phyloP scores from a whole-genome alignment of 23 red algal species.

The Gracilaria domingensis region DNA sequence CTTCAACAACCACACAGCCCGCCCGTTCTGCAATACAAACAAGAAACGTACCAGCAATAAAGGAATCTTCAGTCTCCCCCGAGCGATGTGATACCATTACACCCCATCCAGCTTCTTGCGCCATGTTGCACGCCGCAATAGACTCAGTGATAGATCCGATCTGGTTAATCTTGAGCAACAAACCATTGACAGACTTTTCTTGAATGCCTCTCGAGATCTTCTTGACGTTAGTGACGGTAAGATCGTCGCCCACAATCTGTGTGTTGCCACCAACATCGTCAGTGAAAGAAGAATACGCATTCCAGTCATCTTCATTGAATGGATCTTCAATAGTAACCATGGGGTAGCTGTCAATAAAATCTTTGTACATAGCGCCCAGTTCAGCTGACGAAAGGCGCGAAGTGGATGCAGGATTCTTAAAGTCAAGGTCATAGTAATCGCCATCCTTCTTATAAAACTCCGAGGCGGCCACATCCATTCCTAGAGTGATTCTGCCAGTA shows the following conservation, averaged over 20 bases:
- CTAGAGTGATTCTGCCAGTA: slow-evolving; percentile 83
- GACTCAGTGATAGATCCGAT: slow-evolving; percentile 93
- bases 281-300: slow-evolving; percentile 83
- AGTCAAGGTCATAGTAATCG: slow-evolving; percentile 94
- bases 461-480: slow-evolving; percentile 92
- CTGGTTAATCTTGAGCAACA: slow-evolving; percentile 98
- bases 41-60: slow-evolving; percentile 69
- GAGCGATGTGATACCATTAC: slow-evolving; percentile 98
- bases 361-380: slow-evolving; percentile 85
- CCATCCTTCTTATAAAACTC: slow-evolving; percentile 90
- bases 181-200: slow-evolving; percentile 80
- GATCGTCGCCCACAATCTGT: slow-evolving; percentile 98
- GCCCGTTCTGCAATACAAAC: neutral
- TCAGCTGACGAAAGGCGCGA: slow-evolving; percentile 59
- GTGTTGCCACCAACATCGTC: slow-evolving; percentile 61
- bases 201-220: slow-evolving; percentile 84
- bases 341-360: slow-evolving; percentile 79
- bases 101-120: slow-evolving; percentile 86
- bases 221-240: slow-evolving; percentile 93
- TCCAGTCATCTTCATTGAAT: slow-evolving; percentile 97
- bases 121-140: slow-evolving; percentile 87
- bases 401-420: slow-evolving; percentile 80
- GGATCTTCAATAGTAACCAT: slow-evolving; percentile 98
- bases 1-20: neutral
- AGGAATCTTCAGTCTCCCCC: slow-evolving; percentile 92